Evolutionary conservation across 345 rosid genomes (phyloP).

Genomic region (Eucalyptus erythrocorys): DNA sequence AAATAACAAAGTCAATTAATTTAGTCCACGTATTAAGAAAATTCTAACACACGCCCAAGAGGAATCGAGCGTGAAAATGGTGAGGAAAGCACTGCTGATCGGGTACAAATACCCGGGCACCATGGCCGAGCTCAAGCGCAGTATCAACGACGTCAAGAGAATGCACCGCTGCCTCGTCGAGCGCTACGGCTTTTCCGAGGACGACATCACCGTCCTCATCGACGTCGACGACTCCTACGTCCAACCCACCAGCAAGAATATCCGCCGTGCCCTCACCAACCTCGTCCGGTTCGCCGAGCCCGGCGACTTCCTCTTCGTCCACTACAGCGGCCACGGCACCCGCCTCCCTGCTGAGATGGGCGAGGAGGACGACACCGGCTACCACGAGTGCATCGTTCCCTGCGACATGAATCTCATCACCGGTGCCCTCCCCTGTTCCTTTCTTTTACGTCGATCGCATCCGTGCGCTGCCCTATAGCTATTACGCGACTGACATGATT

Average conservation of each 20-base stretch:
- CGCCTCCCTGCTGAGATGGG: slow-evolving; percentile 95
- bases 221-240: slow-evolving; percentile 53
- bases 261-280: slow-evolving; percentile 33
- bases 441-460: background rate
- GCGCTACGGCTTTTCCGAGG: slow-evolving; percentile 56
- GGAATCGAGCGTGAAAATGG: slow-evolving; percentile 17
- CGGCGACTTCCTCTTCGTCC: slow-evolving; percentile 62
- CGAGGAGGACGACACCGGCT: slow-evolving; percentile 92
- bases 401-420: slow-evolving; percentile 93
- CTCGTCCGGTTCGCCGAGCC: slow-evolving; percentile 52
- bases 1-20: no score
- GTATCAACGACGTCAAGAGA: slow-evolving; percentile 74
- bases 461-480: background rate
- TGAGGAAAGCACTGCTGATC: slow-evolving; percentile 66
- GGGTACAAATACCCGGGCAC: slow-evolving; percentile 85
- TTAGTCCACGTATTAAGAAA: no score
- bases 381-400: slow-evolving; percentile 89
- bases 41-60: background rate
- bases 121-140: slow-evolving; percentile 74
- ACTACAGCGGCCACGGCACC: slow-evolving; percentile 94
- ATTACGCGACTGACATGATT: background rate
- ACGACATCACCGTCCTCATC: slow-evolving; percentile 48
- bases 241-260: slow-evolving; percentile 75
- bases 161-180: slow-evolving; percentile 49
- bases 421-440: slow-evolving; percentile 11